Evolutionary conservation across 768 basidiomycete species (phyloP), one percentile per base, ranked within the genome.

Genomic region (Mycena alexandri): DNA sequence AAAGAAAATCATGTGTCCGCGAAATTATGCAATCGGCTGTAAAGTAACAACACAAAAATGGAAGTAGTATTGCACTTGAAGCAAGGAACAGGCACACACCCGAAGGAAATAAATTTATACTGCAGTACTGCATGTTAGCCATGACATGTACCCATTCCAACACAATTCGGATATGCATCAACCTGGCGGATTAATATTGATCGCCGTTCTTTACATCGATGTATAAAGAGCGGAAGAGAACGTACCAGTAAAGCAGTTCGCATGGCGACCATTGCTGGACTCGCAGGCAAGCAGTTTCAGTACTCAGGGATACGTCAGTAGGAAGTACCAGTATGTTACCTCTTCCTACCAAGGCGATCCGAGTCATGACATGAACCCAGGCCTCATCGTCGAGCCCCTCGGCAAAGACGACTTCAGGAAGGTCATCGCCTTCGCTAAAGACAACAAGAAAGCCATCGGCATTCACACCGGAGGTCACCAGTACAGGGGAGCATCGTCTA

Each of bases 401-500:
- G 16, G 16, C 58, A 66, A 59, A 50, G 51, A 43, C 22, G 65
- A 66, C 44, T 54, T 66, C 41, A 59, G 60, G 50, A 16, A 29
- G 19, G 52, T 41, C 36, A 60, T 66, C 43, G 48, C 50, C n/a
- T 66, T 33, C 51, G 65, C 65, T 9, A 53, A 52, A 21, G 48
- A 47, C 21, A 34, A 60, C 21, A 46, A 60, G 17, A 52, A 46
- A 33, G 57, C 65, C 41, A 52, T 66, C 57, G 57, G 57, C 36
- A 60, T 66, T 48, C 65, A 57, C 19, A 66, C 57, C n/a, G 65
- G 65, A 16, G 65, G 65, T 19, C 65, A 66, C 50, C 65, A 66
- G 42, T 66, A 66, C 50, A 66, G 65, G 50, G 65, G 65, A 5
- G 65, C 65, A 19, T 66, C 65, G 41, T 66, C 65, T n/a, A 66